Evolutionary conservation across 1,139 yeast species (phyloP), one percentile per base, ranked within the genome.

Genomic region (Diutina catenulata): DNA sequence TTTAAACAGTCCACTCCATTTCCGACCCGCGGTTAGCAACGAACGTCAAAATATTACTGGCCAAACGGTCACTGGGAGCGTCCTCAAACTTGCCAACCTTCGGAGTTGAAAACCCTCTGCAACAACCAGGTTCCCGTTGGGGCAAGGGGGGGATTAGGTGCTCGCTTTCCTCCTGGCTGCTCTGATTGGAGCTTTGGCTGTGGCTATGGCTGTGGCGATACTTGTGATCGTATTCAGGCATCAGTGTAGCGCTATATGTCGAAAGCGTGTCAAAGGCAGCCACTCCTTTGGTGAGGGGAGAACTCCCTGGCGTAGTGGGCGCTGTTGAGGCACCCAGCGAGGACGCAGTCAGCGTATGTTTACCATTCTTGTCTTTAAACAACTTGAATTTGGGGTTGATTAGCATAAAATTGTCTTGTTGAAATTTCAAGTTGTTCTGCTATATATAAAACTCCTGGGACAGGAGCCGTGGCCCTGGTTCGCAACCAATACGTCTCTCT

Each of bases 311-410:
- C 23, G 21, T 21, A 6, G 35, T 31, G 22, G 25, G 25, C 8
- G 35, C 18, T 10, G 35, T 31, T 18, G 15, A 15, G n/a, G 24
- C 18, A 10, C 7, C 6, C 15, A 21, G 21, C 4, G 29, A 27
- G 25, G 29, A 27, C 5, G 15, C 7, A 13, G 35, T 9, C 15
- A 14, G 35, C 4, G 14, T n/a, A n/a, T n/a, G 16, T 21, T 31
- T 31, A 18, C 13, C 25, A 19, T 19, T 9, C 19, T 31, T 31
- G 25, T 19, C 23, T 31, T 31, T 31, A 13, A 31, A 31, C 35
- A 31, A 31, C 25, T 31, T 31, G 25, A 31, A 31, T 19, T 31
- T 31, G 18, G 35, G 35, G 21, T 21, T 31, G 25, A 31, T 31
- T 31, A 19, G 22, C 35, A 31, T 31, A 15, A 20, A 31, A 19